Evolutionary conservation across 192 early-diverging fungal species (phyloP).

Genomic region (Coemansia nantahalensis): DNA sequence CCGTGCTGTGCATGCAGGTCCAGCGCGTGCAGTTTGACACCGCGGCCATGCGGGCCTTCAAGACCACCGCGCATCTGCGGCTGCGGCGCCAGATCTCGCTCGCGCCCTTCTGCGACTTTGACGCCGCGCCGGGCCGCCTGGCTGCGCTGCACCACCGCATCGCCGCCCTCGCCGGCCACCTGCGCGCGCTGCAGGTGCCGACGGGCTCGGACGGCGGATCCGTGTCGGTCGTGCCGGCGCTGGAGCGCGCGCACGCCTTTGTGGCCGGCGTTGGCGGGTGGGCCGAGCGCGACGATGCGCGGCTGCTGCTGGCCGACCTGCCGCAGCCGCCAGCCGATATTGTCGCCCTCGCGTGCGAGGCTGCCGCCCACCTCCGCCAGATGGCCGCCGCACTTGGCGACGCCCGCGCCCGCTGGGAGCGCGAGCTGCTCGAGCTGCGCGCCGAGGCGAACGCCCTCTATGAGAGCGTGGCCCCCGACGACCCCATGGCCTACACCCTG

Average conservation of each 20-base stretch:
- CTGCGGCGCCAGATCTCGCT: slow-evolving; percentile 63
- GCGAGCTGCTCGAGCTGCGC: slow-evolving; percentile 1
- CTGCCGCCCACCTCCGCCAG: slow-evolving; percentile 3
- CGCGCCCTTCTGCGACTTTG: slow-evolving; percentile 54
- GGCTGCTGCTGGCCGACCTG: slow-evolving; percentile 18
- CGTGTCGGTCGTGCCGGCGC: slow-evolving; percentile 24
- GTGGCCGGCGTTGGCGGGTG: slow-evolving; percentile 27
- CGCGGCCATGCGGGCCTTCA: slow-evolving; percentile 57
- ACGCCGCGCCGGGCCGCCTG: not conserved
- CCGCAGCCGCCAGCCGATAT: not conserved
- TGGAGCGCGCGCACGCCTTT: slow-evolving; percentile 29
- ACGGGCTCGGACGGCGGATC: not conserved
- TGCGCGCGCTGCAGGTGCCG: slow-evolving; percentile 18
- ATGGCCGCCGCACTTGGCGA: slow-evolving; percentile 9
- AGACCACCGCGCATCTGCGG: slow-evolving; percentile 65
- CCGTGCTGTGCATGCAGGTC: slow-evolving; percentile 68
- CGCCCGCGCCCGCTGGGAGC: slow-evolving; percentile 13
- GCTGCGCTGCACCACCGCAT: slow-evolving; percentile 11
- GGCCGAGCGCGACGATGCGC: slow-evolving; percentile 14
- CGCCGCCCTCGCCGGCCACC: not conserved
- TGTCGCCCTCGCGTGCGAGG: not conserved
- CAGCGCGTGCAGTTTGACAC: slow-evolving; percentile 70
- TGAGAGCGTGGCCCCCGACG: slow-evolving; percentile 6
- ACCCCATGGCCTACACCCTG: slow-evolving; percentile 55
- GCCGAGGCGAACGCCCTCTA: slow-evolving; percentile 23